Conservation (phyloP, 2,329 filamentous ascomycete species). For the Trichoderma sp. region DNA sequence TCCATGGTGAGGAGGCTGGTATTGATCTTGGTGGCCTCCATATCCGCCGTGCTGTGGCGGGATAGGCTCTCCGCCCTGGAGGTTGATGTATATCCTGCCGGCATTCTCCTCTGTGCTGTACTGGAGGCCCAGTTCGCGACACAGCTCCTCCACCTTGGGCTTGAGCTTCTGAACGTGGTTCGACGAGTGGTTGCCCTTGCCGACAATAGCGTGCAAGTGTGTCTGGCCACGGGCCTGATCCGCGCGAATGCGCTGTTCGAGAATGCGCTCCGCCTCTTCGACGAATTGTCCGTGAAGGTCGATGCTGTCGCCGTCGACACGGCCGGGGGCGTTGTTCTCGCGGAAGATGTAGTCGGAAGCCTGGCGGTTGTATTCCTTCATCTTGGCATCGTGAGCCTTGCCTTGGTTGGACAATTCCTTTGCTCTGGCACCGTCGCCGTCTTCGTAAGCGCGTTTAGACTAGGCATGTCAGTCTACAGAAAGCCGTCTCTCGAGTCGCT, state of each 20-base stretch:
- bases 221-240: conserved; percentile 71
- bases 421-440: conserved; percentile 78
- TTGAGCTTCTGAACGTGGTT: conserved; percentile 91
- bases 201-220: conserved; percentile 92
- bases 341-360: conserved; percentile 94
- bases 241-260: conserved; percentile 80
- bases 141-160: conserved; percentile 87
- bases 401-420: conserved; percentile 82
- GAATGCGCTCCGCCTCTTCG: conserved; percentile 88
- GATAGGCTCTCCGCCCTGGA: conserved; percentile 68
- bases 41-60: conserved; percentile 42
- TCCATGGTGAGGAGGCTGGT: conserved; percentile 35
- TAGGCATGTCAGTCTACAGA: background rate
- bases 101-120: conserved; percentile 86
- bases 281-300: conserved; percentile 94
- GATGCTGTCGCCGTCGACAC: conserved; percentile 77
- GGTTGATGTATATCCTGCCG: conserved; percentile 83
- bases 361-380: conserved; percentile 87
- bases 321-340: conserved; percentile 80
- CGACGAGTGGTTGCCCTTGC: conserved; percentile 84
- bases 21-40: conserved; percentile 35
- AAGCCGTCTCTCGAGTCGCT: background rate
- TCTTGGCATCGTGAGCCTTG: conserved; percentile 77
- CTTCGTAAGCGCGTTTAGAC: conserved; percentile 71
- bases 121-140: conserved; percentile 76